Base-by-base conservation (phyloP, 805 yeast genomes). In the Candida namnaoensis region DNA sequence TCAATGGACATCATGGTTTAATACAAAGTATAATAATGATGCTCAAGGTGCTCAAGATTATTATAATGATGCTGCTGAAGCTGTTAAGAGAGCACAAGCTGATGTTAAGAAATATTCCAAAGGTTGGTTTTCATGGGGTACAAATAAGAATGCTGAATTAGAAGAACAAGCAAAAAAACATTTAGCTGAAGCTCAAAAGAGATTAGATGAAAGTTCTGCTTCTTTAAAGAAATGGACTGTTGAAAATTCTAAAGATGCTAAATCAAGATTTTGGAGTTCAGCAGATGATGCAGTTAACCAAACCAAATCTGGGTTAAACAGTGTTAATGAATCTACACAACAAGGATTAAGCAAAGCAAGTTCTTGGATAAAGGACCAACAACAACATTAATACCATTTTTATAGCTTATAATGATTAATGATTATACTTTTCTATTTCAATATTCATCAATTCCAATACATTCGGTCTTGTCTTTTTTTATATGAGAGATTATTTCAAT, bases 121-220 rank as follows among this genome's bases (percentile, higher is more conserved):
- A 23, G 55, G 59, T 19, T 66, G 74, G 72, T 61, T 60, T 46
- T 44, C 53, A 8, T 66, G 68, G 64, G 67, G 71, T 15, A 53
- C 59, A 36, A 50, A 58, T 27, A 60, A 66, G 54, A 55, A 62
- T 37, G 55, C 60, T 38, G 67, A 66, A 34, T 51, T 65, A 14
- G 54, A 57, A 28, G 47, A 41, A 3, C 51, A 55, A 25, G 63
- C 67, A 27, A 56, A 58, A 48, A 48, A 47, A 33, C 48, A 60
- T 33, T 57, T 57, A 35, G 59, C 60, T 15, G 59, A 50, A 26
- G 60, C 60, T 7, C 40, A 44, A 35, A 38, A 45, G 33, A 47
- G 48, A 14, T 49, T 50, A 43, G 45, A 45, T 7, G 38, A 47
- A 1, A 50, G 54, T 12, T 41, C 42, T 34, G 38, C 48, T 12